phyloP scores from a whole-genome alignment of 768 basidiomycete genomes.

The Podaxis pistillaris region DNA sequence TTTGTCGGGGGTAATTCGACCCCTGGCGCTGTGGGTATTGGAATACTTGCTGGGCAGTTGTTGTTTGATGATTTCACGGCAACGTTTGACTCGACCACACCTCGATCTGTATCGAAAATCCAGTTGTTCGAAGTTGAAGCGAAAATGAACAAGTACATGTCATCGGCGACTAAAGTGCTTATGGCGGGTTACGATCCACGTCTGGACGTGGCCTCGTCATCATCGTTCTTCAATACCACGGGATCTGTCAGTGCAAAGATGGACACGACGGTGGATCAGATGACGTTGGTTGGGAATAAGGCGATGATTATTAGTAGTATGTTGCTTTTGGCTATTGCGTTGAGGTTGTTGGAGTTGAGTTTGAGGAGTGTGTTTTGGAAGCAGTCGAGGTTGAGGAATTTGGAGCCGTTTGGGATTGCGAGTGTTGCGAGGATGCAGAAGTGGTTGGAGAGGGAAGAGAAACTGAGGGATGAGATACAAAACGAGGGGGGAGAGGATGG shows the following conservation, averaged over 20 bases:
- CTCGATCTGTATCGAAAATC: neutral
- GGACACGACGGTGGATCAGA: neutral
- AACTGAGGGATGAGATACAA: neutral
- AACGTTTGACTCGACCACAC: neutral
- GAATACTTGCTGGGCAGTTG: constrained; percentile 5
- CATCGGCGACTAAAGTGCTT: neutral
- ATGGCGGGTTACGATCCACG: neutral
- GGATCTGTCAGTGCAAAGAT: neutral
- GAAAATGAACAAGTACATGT: constrained; percentile 2
- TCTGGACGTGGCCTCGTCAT: neutral
- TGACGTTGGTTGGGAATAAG: constrained; percentile 8
- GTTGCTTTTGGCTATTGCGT: constrained; percentile 1
- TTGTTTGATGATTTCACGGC: constrained; percentile 8
- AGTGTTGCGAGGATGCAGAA: constrained; percentile 6
- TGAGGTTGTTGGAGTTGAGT: constrained; percentile 1
- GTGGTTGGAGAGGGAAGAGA: neutral
- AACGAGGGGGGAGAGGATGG: neutral
- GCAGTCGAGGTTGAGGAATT: constrained; percentile 2
- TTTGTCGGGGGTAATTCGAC: neutral
- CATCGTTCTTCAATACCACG: neutral
- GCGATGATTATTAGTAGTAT: constrained; percentile 5
- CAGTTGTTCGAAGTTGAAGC: neutral
- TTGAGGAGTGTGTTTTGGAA: constrained; percentile 11
- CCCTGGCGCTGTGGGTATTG: neutral
- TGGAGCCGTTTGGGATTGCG: constrained; percentile 8